Base-by-base conservation (phyloP, 305 asterid genomes). In the Rubia balearica region DNA sequence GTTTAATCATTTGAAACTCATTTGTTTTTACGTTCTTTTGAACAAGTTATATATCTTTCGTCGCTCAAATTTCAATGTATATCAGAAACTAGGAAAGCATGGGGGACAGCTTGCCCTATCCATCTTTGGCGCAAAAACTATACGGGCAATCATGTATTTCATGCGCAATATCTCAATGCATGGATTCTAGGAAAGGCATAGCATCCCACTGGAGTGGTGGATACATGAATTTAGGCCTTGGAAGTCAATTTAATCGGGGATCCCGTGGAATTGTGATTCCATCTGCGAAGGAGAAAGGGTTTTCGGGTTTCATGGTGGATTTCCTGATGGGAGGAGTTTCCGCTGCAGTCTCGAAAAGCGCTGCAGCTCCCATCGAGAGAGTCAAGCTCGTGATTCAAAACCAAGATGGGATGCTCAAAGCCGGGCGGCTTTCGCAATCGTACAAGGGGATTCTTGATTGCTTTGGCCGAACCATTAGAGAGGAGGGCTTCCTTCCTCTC, bases 281-380 rank as follows among this genome's bases (percentile, higher is more conserved):
- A 19, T 68, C 81, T 49, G 75, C 84, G 57, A n/a, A 61, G 8
- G 82, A 80, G 72, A 80, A 74, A 71, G 61, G 65, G 21, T 45
- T 65, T 0, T 19, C 62, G 0, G 21, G 71, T 40, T 80, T 80
- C 72, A 9, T 77, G 51, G 70, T 71, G 14, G 81, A 80, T 71
- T 74, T 80, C 72, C 68, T 80, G 68, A 77, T 80, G 84, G 84
- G 82, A 71, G 84, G 82, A 8, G 82, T 80, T 69, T 77, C 84
- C 74, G 84, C 82, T 68, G 77, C 82, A 36, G 84, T 80, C 41
- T 80, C 84, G 14, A 80, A 80, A 59, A 71, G 77, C 8, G 77
- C 78, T 57, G 85, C 85, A 53, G 82, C 82, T n/a, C 85, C 82
- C 10, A 81, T 81, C 62, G 85, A 81, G 75, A 69, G 85, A 66